phyloP scores from a whole-genome alignment of 768 basidiomycete genomes.

The Suillus fuscotomentosus region DNA sequence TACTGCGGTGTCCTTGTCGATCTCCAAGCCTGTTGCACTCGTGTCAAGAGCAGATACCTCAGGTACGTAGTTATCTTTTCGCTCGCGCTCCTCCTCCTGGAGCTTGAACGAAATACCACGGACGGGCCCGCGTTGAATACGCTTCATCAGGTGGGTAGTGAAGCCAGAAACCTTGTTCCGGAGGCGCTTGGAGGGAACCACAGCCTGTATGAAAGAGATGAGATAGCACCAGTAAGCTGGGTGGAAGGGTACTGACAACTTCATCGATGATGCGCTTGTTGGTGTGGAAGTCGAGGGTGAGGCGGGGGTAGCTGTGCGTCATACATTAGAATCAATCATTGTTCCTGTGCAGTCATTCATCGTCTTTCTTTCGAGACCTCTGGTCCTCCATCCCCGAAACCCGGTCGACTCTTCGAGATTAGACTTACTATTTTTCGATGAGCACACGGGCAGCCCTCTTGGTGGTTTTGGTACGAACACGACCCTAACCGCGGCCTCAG shows the following conservation, averaged over 20 bases:
- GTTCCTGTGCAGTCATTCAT: background rate
- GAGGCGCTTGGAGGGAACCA: constrained; percentile 97
- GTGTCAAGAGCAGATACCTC: constrained; percentile 96
- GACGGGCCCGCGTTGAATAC: constrained; percentile 97
- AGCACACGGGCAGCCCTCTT: constrained; percentile 98
- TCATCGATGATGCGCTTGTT: constrained; percentile 99
- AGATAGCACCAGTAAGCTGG: background rate
- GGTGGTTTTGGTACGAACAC: constrained; percentile 99
- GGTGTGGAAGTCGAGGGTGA: constrained; percentile 99
- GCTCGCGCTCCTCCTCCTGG: constrained; percentile 98
- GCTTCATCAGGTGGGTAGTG: constrained; percentile 99
- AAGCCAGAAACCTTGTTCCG: constrained; percentile 99
- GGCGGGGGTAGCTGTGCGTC: constrained; percentile 83
- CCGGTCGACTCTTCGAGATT: background rate
- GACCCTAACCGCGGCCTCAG: constrained; percentile 58
- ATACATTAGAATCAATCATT: background rate
- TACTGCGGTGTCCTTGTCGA: constrained; percentile 95
- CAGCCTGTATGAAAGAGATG: constrained; percentile 48
- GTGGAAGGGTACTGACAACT: constrained; percentile 60
- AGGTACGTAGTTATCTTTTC: constrained; percentile 99
- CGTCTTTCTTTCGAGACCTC: background rate
- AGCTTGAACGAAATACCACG: constrained; percentile 99
- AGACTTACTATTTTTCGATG: constrained; percentile 96
- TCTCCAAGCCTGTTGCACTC: constrained; percentile 67
- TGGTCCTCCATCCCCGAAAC: background rate